These are phyloP conservation scores for Helicocarpus griseus DNA, from an alignment of 2,329 filamentous ascomycete genomes.

Conservation along the genomic window DNA sequence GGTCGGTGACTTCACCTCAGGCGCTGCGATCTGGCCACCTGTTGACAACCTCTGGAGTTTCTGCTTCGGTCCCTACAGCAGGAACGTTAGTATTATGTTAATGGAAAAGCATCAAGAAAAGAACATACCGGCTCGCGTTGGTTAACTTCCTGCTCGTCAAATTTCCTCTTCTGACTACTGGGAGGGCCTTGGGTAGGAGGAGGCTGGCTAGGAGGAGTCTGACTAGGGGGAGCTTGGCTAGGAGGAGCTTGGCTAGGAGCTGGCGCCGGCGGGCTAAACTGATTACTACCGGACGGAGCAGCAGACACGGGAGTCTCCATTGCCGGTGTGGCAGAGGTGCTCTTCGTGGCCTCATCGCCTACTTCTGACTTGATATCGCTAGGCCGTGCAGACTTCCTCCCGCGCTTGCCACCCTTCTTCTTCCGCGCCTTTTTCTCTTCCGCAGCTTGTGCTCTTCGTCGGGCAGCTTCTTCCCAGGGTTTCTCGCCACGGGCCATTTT, in stretches of 20 bases:
- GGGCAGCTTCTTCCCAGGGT: slow-evolving; percentile 68
- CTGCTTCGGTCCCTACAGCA: slow-evolving; percentile 28
- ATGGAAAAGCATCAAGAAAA: background rate
- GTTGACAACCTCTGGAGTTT: slow-evolving; percentile 34
- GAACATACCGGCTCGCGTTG: slow-evolving; percentile 25
- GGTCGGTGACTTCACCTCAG: slow-evolving; percentile 18
- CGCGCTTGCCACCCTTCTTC: slow-evolving; percentile 45
- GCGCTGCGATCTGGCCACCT: slow-evolving; percentile 10
- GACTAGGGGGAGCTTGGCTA: no score
- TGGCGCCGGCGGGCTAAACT: slow-evolving; percentile 9
- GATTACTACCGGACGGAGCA: slow-evolving; percentile 20
- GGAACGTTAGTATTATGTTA: slow-evolving; percentile 16
- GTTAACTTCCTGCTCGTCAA: slow-evolving; percentile 26
- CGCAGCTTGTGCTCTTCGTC: slow-evolving; percentile 52
- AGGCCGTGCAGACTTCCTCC: slow-evolving; percentile 55
- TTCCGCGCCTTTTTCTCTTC: slow-evolving; percentile 48
- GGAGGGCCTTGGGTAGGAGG: slow-evolving; percentile 11
- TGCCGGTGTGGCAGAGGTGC: slow-evolving; percentile 16
- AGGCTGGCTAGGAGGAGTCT: no score
- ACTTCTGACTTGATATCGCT: slow-evolving; percentile 50
- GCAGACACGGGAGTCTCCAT: slow-evolving; percentile 17
- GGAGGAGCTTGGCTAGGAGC: slow-evolving; percentile 11
- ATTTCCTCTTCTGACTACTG: slow-evolving; percentile 36
- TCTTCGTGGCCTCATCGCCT: slow-evolving; percentile 28
- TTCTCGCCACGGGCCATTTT: slow-evolving; percentile 71